Evolutionary conservation across 2,329 filamentous ascomycete species (phyloP), one percentile per base, ranked within the genome.

Genomic region (Arthrocladium fulminans): DNA sequence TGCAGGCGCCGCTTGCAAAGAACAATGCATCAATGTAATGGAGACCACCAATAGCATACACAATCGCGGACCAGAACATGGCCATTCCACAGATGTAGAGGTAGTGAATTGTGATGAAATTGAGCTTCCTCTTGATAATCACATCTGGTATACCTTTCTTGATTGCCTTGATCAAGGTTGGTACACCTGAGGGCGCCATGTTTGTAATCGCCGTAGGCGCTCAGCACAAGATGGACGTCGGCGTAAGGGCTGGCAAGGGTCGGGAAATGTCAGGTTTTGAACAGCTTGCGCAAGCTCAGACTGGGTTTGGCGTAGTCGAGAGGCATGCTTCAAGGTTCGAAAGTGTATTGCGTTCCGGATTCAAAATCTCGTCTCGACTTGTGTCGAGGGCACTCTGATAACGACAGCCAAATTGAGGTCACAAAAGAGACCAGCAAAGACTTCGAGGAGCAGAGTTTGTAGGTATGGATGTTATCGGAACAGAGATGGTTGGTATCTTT

Each of bases 11-110:
- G 47, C 80, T 81, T n/a, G 84, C 79, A 59, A 96, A 87, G 73
- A 94, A 87, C 13, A 98, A 76, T 2, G 88, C 83, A 71, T 98
- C 89, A 58, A 92, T 86, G 61, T 94, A 98, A 1, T 66, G 54
- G 50, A 96, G 64, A 13, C 79, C 68, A 22, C 79, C 77, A 3
- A 70, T 71, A 15, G 76, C 77, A 58, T 80, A 96, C 15, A 98
- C 65, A 44, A 94, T 73, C 55, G 96, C 70, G 0, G 89, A 95
- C 13, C 80, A 81, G 40, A 89, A 45, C 1, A 98, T 71, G 3
- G 78, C 74, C 65, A 86, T 79, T 51, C 77, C 72, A 49, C 96
- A 75, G 54, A 98, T 83, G 70, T 88, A 95, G 49, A 84, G 74
- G 63, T 97, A 72, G 47, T 73, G 70, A 8, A 72, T 52, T 22